These are phyloP conservation scores for Corylus americana DNA, from an alignment of 306 rosid genomes.

Conservation along the genomic window DNA sequence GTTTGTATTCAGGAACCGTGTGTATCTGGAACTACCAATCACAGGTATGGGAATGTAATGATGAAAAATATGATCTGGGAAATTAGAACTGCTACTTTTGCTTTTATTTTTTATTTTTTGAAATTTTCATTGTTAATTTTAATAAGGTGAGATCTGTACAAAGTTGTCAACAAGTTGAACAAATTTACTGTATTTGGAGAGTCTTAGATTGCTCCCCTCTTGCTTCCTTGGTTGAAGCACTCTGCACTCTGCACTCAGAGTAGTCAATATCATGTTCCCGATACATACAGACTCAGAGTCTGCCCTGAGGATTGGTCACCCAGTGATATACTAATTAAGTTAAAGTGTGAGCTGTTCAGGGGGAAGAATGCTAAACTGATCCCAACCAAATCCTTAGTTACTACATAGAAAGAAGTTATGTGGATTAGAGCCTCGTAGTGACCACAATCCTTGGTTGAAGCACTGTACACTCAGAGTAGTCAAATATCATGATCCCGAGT, in stretches of 20 bases:
- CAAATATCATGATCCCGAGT: not conserved
- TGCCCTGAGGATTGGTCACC: too few relatives aligned
- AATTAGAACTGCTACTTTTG: not conserved
- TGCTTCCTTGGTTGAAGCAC: not conserved
- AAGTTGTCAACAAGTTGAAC: not conserved
- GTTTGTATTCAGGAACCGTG: slow-evolving; percentile 96
- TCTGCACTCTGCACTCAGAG: not conserved
- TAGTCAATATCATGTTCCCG: not conserved
- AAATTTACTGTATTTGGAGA: not conserved
- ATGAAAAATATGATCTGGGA: not conserved
- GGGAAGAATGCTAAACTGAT: not conserved
- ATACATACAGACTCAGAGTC: too few relatives aligned
- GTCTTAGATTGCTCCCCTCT: not conserved
- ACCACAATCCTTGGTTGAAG: not conserved
- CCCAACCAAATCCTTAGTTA: not conserved
- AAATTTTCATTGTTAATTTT: not conserved
- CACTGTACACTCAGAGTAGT: not conserved
- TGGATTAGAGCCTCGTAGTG: too few relatives aligned
- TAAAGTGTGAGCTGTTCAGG: not conserved
- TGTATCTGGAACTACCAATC: slow-evolving; percentile 99
- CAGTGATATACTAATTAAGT: not conserved
- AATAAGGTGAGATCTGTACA: not conserved
- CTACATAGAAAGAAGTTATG: too few relatives aligned
- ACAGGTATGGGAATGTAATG: slow-evolving; percentile 58
- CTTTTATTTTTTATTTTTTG: not conserved